Base-by-base conservation (phyloP, 345 rosid species). In the Carallia brachiata region DNA sequence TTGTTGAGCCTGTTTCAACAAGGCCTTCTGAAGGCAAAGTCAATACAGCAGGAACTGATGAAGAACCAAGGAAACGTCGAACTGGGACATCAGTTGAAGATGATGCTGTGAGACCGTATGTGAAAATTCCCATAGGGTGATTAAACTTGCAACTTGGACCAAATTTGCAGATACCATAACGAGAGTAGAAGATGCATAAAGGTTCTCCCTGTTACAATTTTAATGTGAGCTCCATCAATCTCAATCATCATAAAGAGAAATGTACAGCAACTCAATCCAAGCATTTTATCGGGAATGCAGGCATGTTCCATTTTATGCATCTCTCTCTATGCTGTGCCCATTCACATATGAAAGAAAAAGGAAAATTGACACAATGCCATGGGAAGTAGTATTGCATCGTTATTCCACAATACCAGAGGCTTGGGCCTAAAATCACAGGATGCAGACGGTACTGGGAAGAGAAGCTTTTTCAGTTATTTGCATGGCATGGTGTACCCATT, bases 61-160 rank as follows among this genome's bases (percentile, higher is more conserved):
- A 74, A 19, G 95, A 83, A 37, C 82, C 89, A 75, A 84, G 62
- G n/a, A 80, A 75, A 55, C 69, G 84, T 55, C 77, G 79, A 75
- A 82, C 85, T 6, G 90, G 80, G 31, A 81, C 68, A 73, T 82
- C 93, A 31, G 74, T 75, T 68, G 89, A 77, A 64, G 96, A 73
- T 36, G 92, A 78, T 48, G 87, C 68, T 2, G 92, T 70, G 50
- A 80, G 73, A 81, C 81, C 87, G 79, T 89, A 88, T 37, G 90
- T 61, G 69, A 89, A 90, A 66, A 87, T 78, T 74, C 87, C 86
- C 99, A 92, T 92, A 31, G 99, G 99, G 72, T 95, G 99, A 82
- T 95, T 85, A 78, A 92, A 95, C 85, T 92, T 95, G 89, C 99
- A 95, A 76, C 98, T 95, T 57, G 98, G 97, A 62, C 98, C 99